A percentile compares a stretch with the other conserved stretches of the same genome.
Conservation (phyloP, 768 basidiomycete genomes). For the Tricholoma flavovirens region DNA sequence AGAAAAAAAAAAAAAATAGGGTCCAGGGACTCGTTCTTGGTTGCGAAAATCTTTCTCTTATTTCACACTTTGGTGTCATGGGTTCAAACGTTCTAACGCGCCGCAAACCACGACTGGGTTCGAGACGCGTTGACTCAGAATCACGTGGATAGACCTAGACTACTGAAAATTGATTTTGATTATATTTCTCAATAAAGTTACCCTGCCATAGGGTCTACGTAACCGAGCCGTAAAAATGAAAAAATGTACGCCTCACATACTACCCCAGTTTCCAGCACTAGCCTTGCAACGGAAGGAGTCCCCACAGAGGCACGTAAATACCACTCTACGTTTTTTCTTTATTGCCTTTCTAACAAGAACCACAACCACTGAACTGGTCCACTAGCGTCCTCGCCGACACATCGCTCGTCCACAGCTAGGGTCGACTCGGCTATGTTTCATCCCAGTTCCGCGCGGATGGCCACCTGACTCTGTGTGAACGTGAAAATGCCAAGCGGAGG, state of each 20-base stretch:
- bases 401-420: slow-evolving; percentile 13
- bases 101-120: too few relatives aligned
- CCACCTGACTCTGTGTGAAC: slow-evolving; percentile 15
- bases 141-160: background rate
- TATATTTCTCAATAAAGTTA: too few relatives aligned
- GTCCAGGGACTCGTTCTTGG: too few relatives aligned
- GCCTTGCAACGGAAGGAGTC: slow-evolving; percentile 78
- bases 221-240: background rate
- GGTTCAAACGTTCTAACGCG: too few relatives aligned
- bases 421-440: slow-evolving; percentile 17
- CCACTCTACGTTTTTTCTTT: slow-evolving; percentile 44
- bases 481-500: slow-evolving; percentile 13
- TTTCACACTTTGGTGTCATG: too few relatives aligned
- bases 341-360: slow-evolving; percentile 18
- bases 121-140: too few relatives aligned
- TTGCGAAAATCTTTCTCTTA: too few relatives aligned
- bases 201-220: background rate
- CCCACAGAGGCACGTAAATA: slow-evolving; percentile 64
- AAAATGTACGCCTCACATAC: slow-evolving; percentile 75
- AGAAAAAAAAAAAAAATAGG: too few relatives aligned
- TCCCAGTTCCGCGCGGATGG: slow-evolving; percentile 7
- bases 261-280: slow-evolving; percentile 67
- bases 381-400: slow-evolving; percentile 13
- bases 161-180: too few relatives aligned
- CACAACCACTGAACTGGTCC: slow-evolving; percentile 3